These are phyloP conservation scores for Aspergillus funiculosus DNA, from an alignment of 495 filamentous ascomycete genomes.

Conservation along the genomic window DNA sequence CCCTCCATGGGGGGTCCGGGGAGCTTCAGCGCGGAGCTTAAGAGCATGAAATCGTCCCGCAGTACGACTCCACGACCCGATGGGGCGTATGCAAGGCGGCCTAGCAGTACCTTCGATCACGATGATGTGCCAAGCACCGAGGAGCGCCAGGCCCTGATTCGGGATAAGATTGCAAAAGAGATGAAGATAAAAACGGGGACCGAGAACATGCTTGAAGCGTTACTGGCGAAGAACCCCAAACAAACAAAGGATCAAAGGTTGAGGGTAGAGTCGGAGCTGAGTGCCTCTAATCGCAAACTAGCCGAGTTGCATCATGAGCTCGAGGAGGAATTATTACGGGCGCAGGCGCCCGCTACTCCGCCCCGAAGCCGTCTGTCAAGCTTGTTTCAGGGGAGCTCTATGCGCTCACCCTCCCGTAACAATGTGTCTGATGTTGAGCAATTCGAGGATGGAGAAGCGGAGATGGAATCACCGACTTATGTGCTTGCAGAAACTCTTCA, in stretches of 20 bases:
- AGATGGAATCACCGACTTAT: slow-evolving; percentile 83
- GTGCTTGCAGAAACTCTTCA: slow-evolving; percentile 83
- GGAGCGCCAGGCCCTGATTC: slow-evolving; percentile 64
- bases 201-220: slow-evolving; percentile 91
- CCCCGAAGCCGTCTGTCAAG: slow-evolving; percentile 60
- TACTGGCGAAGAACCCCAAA: slow-evolving; percentile 92
- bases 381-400: slow-evolving; percentile 57
- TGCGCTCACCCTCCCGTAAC: slow-evolving; percentile 61
- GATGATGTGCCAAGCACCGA: slow-evolving; percentile 57
- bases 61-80: slow-evolving; percentile 65
- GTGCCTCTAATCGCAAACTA: slow-evolving; percentile 83
- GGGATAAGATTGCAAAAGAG: slow-evolving; percentile 83
- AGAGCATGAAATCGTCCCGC: slow-evolving; percentile 63
- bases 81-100: slow-evolving; percentile 44
- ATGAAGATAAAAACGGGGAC: slow-evolving; percentile 96
- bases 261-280: slow-evolving; percentile 84
- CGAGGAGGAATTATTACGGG: slow-evolving; percentile 60
- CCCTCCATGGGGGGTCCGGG: slow-evolving; percentile 67
- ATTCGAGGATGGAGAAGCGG: slow-evolving; percentile 48
- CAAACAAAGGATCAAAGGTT: slow-evolving; percentile 87
- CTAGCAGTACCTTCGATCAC: slow-evolving; percentile 61
- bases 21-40: slow-evolving; percentile 88
- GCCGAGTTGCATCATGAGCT: slow-evolving; percentile 75
- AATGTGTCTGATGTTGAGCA: slow-evolving; percentile 42
- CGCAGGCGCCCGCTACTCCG: slow-evolving; percentile 64